Evolutionary conservation across 2,329 filamentous ascomycete species (phyloP).

Genomic region (Penicillium hordei): DNA sequence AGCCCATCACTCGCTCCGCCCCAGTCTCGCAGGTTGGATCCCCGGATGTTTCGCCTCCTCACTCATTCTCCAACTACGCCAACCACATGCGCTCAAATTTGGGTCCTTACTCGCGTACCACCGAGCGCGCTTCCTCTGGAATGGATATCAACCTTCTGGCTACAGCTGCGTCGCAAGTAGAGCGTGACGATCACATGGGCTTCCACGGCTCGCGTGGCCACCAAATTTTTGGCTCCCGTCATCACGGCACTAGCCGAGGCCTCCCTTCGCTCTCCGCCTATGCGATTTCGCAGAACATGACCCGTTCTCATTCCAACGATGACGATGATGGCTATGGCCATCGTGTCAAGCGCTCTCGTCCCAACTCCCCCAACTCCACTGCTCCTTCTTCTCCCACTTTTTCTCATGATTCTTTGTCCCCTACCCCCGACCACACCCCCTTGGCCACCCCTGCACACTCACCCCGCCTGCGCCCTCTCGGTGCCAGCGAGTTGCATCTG

Average conservation of each 20-base stretch:
- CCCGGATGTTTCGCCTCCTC: conserved; percentile 94
- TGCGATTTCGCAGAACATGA: conserved; percentile 77
- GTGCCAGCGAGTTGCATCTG: conserved; percentile 70
- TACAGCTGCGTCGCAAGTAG: conserved; percentile 66
- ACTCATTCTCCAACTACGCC: conserved; percentile 70
- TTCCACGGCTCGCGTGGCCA: conserved; percentile 45
- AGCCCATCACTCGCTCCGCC: conserved; percentile 82
- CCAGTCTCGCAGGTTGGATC: conserved; percentile 82
- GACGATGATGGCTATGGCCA: conserved; percentile 70
- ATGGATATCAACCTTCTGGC: conserved; percentile 69
- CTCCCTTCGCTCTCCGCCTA: conserved; percentile 78
- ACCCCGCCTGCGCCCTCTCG: conserved; percentile 79
- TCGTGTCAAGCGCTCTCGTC: conserved; percentile 82
- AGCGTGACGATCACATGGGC: conserved; percentile 57
- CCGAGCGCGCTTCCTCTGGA: conserved; percentile 50
- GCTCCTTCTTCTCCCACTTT: conserved; percentile 95
- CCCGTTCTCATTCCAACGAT: conserved; percentile 78
- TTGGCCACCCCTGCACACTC: conserved; percentile 94
- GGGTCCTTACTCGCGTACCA: conserved; percentile 53
- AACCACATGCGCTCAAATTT: conserved; percentile 59
- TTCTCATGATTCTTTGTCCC: conserved; percentile 91
- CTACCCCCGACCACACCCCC: conserved; percentile 97
- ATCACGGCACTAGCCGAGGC: conserved; percentile 51
- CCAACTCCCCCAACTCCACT: conserved; percentile 92
- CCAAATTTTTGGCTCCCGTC: conserved; percentile 50